Conservation (phyloP, 2,329 filamentous ascomycete species). For the Exophiala aquamarina region DNA sequence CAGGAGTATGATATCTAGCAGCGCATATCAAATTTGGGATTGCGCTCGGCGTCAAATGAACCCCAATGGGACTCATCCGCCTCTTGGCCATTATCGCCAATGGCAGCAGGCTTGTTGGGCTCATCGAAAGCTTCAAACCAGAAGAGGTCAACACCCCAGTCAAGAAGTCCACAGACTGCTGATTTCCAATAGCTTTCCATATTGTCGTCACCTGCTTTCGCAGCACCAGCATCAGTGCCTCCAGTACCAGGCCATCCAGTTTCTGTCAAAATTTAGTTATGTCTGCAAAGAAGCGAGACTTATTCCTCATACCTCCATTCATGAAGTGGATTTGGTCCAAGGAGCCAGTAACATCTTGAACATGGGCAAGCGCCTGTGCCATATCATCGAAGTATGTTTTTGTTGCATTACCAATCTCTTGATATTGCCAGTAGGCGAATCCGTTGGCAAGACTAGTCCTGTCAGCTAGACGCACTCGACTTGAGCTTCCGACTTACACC, state of each 20-base stretch:
- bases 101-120: constrained; percentile 65
- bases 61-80: constrained; percentile 70
- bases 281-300: neutral
- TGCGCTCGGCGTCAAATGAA: constrained; percentile 61
- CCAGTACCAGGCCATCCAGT: constrained; percentile 36
- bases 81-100: constrained; percentile 62
- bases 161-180: constrained; percentile 63
- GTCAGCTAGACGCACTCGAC: neutral
- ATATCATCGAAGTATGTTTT: constrained; percentile 68
- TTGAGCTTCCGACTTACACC: constrained; percentile 41
- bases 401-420: constrained; percentile 57
- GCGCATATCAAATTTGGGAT: constrained; percentile 33
- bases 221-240: constrained; percentile 61
- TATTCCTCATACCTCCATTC: constrained; percentile 62
- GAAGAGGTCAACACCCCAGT: constrained; percentile 68
- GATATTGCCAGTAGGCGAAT: constrained; percentile 72
- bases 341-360: constrained; percentile 59
- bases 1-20: constrained; percentile 10
- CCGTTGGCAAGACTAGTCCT: constrained; percentile 60
- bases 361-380: constrained; percentile 61
- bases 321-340: constrained; percentile 61
- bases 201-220: constrained; percentile 60
- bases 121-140: constrained; percentile 73
- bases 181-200: constrained; percentile 61
- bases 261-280: constrained; percentile 15